Percentiles rank a stretch among this genome's conserved stretches.
phyloP scores from a whole-genome alignment of 2,329 filamentous ascomycete species.

The Laburnicola sp. region DNA sequence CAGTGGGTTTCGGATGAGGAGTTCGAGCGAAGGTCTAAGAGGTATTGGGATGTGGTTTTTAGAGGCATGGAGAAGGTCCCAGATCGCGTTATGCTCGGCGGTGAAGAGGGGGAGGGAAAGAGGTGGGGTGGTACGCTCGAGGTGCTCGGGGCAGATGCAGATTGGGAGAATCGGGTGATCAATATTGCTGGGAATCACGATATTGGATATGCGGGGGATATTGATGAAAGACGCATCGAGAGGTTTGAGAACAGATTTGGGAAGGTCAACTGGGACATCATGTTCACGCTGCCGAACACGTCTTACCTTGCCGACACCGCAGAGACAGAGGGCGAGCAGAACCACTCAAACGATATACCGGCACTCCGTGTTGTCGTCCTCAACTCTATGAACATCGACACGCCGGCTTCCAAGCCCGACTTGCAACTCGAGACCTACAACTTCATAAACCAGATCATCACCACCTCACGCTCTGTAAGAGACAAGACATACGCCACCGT shows the following conservation, averaged over 20 bases:
- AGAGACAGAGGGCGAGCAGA: neutral
- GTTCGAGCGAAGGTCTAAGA: conserved; percentile 70
- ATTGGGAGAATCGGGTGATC: conserved; percentile 78
- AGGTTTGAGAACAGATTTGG: conserved; percentile 87
- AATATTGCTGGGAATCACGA: conserved; percentile 96
- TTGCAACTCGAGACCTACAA: conserved; percentile 77
- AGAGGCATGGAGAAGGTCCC: conserved; percentile 65
- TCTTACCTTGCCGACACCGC: neutral
- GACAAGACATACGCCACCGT: conserved; percentile 72
- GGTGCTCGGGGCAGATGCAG: conserved; percentile 49
- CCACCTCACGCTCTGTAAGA: conserved; percentile 62
- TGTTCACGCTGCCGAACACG: conserved; percentile 55
- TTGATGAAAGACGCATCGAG: conserved; percentile 72
- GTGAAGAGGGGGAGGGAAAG: conserved; percentile 17
- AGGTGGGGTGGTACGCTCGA: conserved; percentile 39
- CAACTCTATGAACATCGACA: conserved; percentile 93
- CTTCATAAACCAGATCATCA: conserved; percentile 73
- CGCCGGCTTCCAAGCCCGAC: conserved; percentile 67
- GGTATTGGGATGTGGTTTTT: conserved; percentile 84
- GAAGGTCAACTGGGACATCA: conserved; percentile 85
- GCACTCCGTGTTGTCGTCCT: conserved; percentile 81
- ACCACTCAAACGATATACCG: conserved; percentile 55
- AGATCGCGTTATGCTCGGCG: conserved; percentile 39
- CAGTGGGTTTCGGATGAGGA: conserved; percentile 91
- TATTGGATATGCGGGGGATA: conserved; percentile 91